Evolutionary conservation across 768 basidiomycete genomes (phyloP), one percentile per base, ranked within the genome.

Genomic region (Lactarius trivialis): DNA sequence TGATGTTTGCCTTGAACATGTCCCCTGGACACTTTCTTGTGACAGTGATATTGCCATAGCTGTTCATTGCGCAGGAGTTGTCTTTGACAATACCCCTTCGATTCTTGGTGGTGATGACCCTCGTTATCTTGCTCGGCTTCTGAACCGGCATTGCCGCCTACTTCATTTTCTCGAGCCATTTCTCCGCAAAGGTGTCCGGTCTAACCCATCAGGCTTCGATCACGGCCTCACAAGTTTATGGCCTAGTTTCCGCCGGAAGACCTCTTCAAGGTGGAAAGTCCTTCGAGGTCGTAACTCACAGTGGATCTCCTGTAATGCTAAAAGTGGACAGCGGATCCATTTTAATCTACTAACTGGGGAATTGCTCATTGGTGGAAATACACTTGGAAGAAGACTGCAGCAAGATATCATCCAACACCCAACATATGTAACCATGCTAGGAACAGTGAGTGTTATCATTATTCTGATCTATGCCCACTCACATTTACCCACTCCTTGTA

Each of bases 361-460:
- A 14, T 48, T 61, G 2, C 36, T 61, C 8, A 48, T 56, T 30
- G 14, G 28, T 30, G 60, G 54, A 14, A 56, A 33, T 2, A 55
- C 43, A 4, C n/a, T 61, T 12, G 60, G 55, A 36, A n/a, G n/a
- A n/a, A 55, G 55, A 36, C 60, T 60, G 32, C 60, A 52, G 1
- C 14, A 19, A 30, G 60, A 54, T 9, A 43, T 60, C 21, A 19
- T 41, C 2, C 8, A n/a, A 32, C 60, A 60, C 17, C 4, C 53
- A 1, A 34, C 33, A 5, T 60, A 61, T n/a, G n/a, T 36, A 5
- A 55, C 55, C 24, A 2, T 61, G 4, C 49, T 61, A 5, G 55
- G 60, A 19, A 5, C 33, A 7, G 60, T 61, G 41, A 33, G 60
- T 32, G 8, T 33, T 17, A 26, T 34, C 6, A 14, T n/a, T n/a